A percentile compares a stretch with the other conserved stretches of the same genome.
These are phyloP conservation scores for Apiotrichum gamsii DNA, from an alignment of 1,284 basidiomycete genomes.

Conservation along the genomic window DNA sequence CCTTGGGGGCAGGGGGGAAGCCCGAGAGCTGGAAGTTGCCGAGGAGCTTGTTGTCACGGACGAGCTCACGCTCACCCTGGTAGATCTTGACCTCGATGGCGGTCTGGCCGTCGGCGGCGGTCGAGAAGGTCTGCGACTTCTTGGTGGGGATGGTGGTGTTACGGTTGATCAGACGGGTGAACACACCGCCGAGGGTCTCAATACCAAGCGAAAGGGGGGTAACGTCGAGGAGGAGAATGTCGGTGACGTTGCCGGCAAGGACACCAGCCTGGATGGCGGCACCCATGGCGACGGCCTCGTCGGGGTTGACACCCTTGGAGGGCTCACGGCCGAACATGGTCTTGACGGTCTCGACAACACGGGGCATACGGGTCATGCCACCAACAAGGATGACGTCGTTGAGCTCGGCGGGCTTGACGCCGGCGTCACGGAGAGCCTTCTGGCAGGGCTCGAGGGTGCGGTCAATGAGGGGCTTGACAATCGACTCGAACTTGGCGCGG, in stretches of 20 bases:
- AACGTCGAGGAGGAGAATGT: slow-evolving; percentile 92
- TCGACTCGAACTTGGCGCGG: slow-evolving; percentile 81
- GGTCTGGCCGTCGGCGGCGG: slow-evolving; percentile 91
- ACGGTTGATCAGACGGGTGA: slow-evolving; percentile 85
- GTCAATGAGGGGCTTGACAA: slow-evolving; percentile 76
- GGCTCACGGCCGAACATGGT: slow-evolving; percentile 87
- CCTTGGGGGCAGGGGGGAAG: slow-evolving; percentile 92
- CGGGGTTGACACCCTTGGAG: slow-evolving; percentile 96
- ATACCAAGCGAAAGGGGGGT: slow-evolving; percentile 71
- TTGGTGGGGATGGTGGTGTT: slow-evolving; percentile 99
- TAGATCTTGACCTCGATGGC: slow-evolving; percentile 97
- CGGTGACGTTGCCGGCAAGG: slow-evolving; percentile 89
- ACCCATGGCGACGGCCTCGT: slow-evolving; percentile 89
- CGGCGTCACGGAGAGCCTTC: slow-evolving; percentile 87
- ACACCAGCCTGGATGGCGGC: slow-evolving; percentile 94
- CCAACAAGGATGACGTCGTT: slow-evolving; percentile 97
- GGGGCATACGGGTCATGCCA: slow-evolving; percentile 97
- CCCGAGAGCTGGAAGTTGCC: slow-evolving; percentile 99
- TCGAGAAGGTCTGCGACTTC: slow-evolving; percentile 98
- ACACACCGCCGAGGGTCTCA: slow-evolving; percentile 96
- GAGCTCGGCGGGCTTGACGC: slow-evolving; percentile 85
- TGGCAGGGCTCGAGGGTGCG: slow-evolving; percentile 95
- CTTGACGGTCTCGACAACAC: slow-evolving; percentile 90
- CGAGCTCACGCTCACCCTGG: slow-evolving; percentile 95
- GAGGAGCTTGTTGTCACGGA: slow-evolving; percentile 94